Evolutionary conservation across 768 basidiomycete species (phyloP), one percentile per base, ranked within the genome.

Genomic region (Coprinopsis sp.): DNA sequence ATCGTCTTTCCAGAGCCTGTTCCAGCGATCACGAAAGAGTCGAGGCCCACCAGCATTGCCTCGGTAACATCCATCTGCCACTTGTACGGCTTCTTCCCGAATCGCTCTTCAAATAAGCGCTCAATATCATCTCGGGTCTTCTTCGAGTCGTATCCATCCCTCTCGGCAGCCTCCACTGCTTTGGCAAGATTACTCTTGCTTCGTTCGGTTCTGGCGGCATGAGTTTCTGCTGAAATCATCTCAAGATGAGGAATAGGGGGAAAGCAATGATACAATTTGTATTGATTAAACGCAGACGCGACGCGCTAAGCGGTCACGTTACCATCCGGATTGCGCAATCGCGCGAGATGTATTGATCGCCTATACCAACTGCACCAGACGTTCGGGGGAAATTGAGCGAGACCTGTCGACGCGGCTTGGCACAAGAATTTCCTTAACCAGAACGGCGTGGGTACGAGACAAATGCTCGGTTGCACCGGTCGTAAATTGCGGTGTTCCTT

Each of bases 1-100:
- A 66, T 57, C 3, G 65, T 66, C 44, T 68, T 68, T 22, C 66
- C 66, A 1, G 56, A 53, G 4, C 63, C 66, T n/a, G 64, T 64
- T 14, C 63, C 64, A 13, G 65, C 64, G 34, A 68, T 60, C 2
- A 67, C 58, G 6, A 60, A 43, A n/a, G 47, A 46, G 50, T 69
- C 64, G 1, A 67, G 52, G 0, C 62, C 60, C 0, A 68, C 44
- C n/a, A 62, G 30, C 6, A 66, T n/a, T 3, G 63, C 63, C 44
- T 68, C 66, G 0, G 61, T 43, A 2, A 61, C 58, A 47, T 70
- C 65, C 2, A 69, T 50, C 46, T 69, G 69, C 68, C 68, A 69
- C 7, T 51, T 43, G 51, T 67, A 56, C 12, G 60, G 43, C 4
- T 19, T 33, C 14, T n/a, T 11, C 13, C 39, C 46, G 4, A 18